phyloP scores from a whole-genome alignment of 768 basidiomycete genomes.

The Termitomyces sp. region DNA sequence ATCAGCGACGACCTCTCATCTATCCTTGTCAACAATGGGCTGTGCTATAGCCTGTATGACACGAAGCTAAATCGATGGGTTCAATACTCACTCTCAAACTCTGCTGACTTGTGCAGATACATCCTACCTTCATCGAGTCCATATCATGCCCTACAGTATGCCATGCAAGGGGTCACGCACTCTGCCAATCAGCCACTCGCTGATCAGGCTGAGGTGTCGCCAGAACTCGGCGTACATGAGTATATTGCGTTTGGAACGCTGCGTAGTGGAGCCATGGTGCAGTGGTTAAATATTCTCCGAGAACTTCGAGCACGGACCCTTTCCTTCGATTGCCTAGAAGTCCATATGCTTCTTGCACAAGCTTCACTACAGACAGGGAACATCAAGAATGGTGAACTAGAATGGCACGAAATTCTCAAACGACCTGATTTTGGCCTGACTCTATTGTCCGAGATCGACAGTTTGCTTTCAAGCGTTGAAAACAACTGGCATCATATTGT shows the following conservation, averaged over 20 bases:
- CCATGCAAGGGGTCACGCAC: constrained; percentile 29
- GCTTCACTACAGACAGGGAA: constrained; percentile 40
- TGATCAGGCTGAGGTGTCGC: background rate
- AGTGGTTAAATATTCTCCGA: constrained; percentile 48
- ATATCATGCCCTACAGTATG: constrained; percentile 32
- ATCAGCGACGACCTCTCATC: constrained; percentile 6
- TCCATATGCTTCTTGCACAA: constrained; percentile 40
- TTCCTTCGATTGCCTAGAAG: constrained; percentile 33
- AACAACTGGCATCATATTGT: constrained; percentile 37
- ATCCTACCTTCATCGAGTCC: constrained; percentile 20
- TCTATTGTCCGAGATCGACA: constrained; percentile 32
- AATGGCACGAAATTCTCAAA: constrained; percentile 39
- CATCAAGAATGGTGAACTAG: constrained; percentile 10
- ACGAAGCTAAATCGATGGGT: constrained; percentile 5
- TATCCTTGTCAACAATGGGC: constrained; percentile 23
- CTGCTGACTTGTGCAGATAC: constrained; percentile 24
- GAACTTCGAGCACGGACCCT: constrained; percentile 37
- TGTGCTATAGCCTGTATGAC: constrained; percentile 29
- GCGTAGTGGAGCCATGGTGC: constrained; percentile 39
- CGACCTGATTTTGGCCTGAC: constrained; percentile 28
- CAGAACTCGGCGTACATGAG: constrained; percentile 20
- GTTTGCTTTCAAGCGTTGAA: constrained; percentile 28
- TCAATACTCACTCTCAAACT: constrained; percentile 9
- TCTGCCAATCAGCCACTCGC: constrained; percentile 40
- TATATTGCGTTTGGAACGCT: constrained; percentile 20